Conservation (phyloP, 2,329 filamentous ascomycete species). For the Cytospora piceae region DNA sequence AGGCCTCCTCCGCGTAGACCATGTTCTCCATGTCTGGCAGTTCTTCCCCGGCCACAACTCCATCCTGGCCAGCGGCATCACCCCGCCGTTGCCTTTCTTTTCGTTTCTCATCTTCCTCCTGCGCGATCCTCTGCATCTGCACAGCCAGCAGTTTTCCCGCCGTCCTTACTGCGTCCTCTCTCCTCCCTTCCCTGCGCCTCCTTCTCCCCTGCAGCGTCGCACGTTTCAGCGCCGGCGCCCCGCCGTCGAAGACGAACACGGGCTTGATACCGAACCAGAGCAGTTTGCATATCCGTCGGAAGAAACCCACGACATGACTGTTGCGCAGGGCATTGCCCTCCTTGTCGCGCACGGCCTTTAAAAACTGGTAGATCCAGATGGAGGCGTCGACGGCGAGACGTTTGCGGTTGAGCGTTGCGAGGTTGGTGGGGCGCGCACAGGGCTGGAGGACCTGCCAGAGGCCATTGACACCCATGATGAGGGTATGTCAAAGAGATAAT, state of each 20-base stretch:
- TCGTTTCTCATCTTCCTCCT: slow-evolving; percentile 77
- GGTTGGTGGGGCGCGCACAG: slow-evolving; percentile 91
- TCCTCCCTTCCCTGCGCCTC: slow-evolving; percentile 78
- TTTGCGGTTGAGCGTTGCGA: slow-evolving; percentile 94
- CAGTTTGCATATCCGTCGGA: slow-evolving; percentile 95
- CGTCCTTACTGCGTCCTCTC: slow-evolving; percentile 90
- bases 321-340: slow-evolving; percentile 96
- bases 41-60: slow-evolving; percentile 60
- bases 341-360: slow-evolving; percentile 98
- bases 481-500: not conserved
- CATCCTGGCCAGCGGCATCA: slow-evolving; percentile 46
- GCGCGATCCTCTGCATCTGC: slow-evolving; percentile 88
- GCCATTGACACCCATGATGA: slow-evolving; percentile 90
- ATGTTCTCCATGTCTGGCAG: slow-evolving; percentile 70
- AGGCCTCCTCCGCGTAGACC: slow-evolving; percentile 89
- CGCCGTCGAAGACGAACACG: slow-evolving; percentile 97
- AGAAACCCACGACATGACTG: slow-evolving; percentile 96
- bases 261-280: slow-evolving; percentile 95
- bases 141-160: slow-evolving; percentile 89
- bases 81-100: slow-evolving; percentile 62
- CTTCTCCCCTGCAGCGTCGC: slow-evolving; percentile 85
- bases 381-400: slow-evolving; percentile 96
- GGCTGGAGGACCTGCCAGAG: slow-evolving; percentile 97
- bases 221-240: slow-evolving; percentile 86
- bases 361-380: slow-evolving; percentile 99